Percentiles rank a stretch among this genome's conserved stretches.
These are phyloP conservation scores for Nepenthes gracilis DNA, from an alignment of 148 eudicot species.

Conservation along the genomic window DNA sequence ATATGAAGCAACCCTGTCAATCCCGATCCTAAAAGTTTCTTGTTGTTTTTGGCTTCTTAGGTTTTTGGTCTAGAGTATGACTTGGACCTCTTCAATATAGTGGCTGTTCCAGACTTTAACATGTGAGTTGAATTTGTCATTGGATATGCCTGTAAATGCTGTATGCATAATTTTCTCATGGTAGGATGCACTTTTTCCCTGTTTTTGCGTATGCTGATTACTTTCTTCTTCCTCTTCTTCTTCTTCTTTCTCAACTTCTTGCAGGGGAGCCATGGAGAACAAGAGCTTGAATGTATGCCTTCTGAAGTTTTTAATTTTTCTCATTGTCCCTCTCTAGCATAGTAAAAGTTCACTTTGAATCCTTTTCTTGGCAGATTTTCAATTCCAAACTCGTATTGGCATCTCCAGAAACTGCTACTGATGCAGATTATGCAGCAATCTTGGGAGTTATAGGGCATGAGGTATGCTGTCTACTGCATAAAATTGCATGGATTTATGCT, in stretches of 20 bases:
- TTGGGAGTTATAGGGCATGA: conserved; percentile 98
- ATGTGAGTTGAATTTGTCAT: conserved; percentile 38
- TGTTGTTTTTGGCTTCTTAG: conserved; percentile 15
- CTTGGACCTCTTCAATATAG: conserved; percentile 89
- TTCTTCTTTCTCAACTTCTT: conserved; percentile 11
- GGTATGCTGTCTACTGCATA: conserved; percentile 31
- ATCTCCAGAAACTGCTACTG: conserved; percentile 96
- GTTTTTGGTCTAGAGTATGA: conserved; percentile 98
- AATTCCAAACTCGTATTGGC: conserved; percentile 98
- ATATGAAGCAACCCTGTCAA: background rate
- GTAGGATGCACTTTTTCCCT: background rate
- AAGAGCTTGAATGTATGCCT: conserved; percentile 83
- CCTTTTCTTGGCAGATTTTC: conserved; percentile 48
- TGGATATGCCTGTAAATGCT: background rate
- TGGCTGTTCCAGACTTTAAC: conserved; percentile 99
- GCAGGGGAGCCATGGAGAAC: conserved; percentile 99
- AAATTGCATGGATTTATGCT: background rate
- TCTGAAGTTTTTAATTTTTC: conserved; percentile 7
- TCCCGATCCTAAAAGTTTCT: background rate
- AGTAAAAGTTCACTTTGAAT: conserved; percentile 3
- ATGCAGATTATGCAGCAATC: conserved; percentile 93
- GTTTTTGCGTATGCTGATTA: background rate
- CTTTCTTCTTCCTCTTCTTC: background rate
- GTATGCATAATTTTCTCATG: background rate
- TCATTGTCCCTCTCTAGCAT: background rate